These are phyloP conservation scores for Talaromyces sp. DNA, from an alignment of 2,329 filamentous ascomycete species.

Conservation along the genomic window DNA sequence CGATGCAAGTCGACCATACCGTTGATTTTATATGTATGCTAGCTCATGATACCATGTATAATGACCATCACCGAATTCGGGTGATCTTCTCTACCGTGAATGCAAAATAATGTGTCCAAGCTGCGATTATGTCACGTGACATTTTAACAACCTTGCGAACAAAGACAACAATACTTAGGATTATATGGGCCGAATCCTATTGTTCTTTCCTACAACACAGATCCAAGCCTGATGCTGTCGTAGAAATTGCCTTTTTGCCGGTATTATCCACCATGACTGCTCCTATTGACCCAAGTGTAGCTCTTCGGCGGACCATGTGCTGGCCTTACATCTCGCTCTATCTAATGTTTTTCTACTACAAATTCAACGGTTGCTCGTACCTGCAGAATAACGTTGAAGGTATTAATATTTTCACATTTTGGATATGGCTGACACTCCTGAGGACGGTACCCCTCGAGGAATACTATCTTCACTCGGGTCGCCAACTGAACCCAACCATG, in stretches of 20 bases:
- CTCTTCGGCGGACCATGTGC: not conserved
- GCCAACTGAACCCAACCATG: not conserved
- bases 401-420: not conserved
- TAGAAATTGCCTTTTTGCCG: not conserved
- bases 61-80: conserved; percentile 1
- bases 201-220: not conserved
- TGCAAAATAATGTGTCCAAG: not conserved
- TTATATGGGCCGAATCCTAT: conserved; percentile 13
- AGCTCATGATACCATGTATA: conserved; percentile 8
- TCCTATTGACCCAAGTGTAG: not conserved
- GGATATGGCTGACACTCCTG: conserved; percentile 10
- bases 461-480: no score
- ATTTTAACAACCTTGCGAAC: not conserved
- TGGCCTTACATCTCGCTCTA: not conserved
- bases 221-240: not conserved
- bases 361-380: not conserved
- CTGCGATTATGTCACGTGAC: conserved; percentile 9
- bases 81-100: not conserved
- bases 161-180: conserved; percentile 18
- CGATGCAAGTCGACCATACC: not conserved
- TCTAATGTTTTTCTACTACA: not conserved
- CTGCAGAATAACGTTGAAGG: not conserved
- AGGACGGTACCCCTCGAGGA: not conserved
- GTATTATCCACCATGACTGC: not conserved
- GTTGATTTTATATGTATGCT: not conserved